Base-by-base conservation (phyloP, 2,329 filamentous ascomycete species). In the Exophiala bonariae region DNA sequence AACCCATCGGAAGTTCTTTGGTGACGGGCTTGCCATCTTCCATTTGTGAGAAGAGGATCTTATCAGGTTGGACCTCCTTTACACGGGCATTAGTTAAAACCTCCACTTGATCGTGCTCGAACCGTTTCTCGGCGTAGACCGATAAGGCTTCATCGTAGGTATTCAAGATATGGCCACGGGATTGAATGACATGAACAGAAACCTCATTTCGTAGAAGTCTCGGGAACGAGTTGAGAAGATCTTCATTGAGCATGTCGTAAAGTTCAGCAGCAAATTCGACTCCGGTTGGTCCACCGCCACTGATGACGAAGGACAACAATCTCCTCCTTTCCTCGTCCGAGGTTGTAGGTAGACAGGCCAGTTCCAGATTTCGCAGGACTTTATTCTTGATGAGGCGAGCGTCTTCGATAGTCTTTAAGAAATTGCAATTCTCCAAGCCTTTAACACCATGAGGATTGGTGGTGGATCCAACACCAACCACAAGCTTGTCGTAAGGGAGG, bases 201-300 rank as follows among this genome's bases (percentile, higher is more conserved):
- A 99, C 95, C 66, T 99, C 90, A 64, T 97, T 97, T 52, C 93
- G 83, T n/a, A 99, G 71, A 22, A 99, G 82, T 54, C 84, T 85
- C 2, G 93, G 93, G 67, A 96, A 99, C 59, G 87, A 82, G 42
- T 79, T 76, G 34, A 85, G 85, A 34, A 99, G 70, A 64, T 99
- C 93, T 66, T 99, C 95, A 63, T 99, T 99, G 13, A 99, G 77
- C 67, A 99, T 84, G 67, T 99, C 93, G 66, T 87, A 97, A 5
- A 99, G 78, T 66, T 99, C 93, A 4, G 93, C 93, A 1, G 95
- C 95, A 61, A 99, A 99, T 66, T 99, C 93, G 28, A 99, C 93
- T 51, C 93, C 93, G 0, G 93, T 99, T 3, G 93, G 93, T 1
- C 93, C 93, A 60, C 93, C 93, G 44, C 93, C 93, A 63, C 89